phyloP scores from a whole-genome alignment of 139 green algal genomes.

The Monoraphidium neglectum region DNA sequence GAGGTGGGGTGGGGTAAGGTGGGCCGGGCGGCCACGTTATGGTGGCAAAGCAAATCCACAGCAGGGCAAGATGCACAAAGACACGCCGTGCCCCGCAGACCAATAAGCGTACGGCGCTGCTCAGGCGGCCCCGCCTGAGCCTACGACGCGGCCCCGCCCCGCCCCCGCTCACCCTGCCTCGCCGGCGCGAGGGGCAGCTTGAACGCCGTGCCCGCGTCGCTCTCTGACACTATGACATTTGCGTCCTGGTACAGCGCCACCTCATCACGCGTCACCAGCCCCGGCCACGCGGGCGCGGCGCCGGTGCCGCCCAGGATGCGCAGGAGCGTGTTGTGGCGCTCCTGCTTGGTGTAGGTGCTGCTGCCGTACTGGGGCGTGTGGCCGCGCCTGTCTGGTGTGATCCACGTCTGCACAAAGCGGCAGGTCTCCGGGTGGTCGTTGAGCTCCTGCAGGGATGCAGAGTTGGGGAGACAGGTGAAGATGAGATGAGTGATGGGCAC shows the following conservation, averaged over 20 bases:
- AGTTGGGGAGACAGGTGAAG: no score
- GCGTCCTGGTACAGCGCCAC: constrained; percentile 67
- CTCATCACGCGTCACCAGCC: constrained; percentile 1
- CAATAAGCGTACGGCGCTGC: no score
- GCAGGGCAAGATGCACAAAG: no score
- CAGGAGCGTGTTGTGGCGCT: constrained; percentile 76
- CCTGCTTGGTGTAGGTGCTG: constrained; percentile 32
- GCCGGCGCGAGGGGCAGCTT: constrained; percentile 39
- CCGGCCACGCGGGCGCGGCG: constrained; percentile 22
- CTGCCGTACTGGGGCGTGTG: constrained; percentile 68
- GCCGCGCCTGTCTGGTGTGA: constrained; percentile 69
- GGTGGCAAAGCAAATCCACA: no score
- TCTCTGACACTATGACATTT: constrained; percentile 76
- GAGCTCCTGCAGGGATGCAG: constrained; percentile 69
- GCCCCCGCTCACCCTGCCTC: constrained; percentile 41
- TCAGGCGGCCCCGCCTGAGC: no score
- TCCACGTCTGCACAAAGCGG: constrained; percentile 82
- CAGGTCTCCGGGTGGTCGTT: constrained; percentile 67
- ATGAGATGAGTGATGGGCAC: no score
- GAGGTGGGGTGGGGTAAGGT: no score
- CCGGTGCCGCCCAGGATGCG: constrained; percentile 67
- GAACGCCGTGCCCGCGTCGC: constrained; percentile 42
- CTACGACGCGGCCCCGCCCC: no score
- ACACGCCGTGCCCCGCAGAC: no score
- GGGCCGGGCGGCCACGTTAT: no score